Conservation (phyloP, 2,329 filamentous ascomycete species). For the Fusarium proliferatum region DNA sequence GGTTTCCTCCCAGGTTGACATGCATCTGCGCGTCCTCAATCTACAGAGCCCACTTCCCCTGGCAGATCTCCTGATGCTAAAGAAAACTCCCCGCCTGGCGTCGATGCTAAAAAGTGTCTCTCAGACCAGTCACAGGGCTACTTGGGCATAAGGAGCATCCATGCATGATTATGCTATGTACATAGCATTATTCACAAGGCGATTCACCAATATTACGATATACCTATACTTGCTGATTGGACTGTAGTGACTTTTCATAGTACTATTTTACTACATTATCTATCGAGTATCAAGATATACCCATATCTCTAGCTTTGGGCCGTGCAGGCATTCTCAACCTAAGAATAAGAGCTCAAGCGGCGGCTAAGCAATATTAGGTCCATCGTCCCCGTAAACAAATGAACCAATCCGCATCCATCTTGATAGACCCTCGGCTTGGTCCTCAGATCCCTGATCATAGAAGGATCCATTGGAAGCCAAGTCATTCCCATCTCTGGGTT, state of each 20-base stretch:
- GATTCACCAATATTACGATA: background rate
- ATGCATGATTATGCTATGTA: background rate
- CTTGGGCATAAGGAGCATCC: background rate
- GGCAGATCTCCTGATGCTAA: slow-evolving; percentile 24
- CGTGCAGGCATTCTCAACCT: background rate
- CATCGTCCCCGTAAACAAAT: slow-evolving; percentile 30
- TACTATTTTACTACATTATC: background rate
- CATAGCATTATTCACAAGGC: background rate
- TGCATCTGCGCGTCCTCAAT: slow-evolving; percentile 31
- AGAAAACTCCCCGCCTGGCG: slow-evolving; percentile 11
- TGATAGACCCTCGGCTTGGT: slow-evolving; percentile 26
- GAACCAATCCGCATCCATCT: slow-evolving; percentile 36
- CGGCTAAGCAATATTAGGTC: slow-evolving; percentile 38
- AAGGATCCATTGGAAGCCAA: slow-evolving; percentile 23
- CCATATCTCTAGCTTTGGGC: background rate
- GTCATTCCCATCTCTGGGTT: slow-evolving; percentile 23
- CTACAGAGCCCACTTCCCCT: slow-evolving; percentile 35
- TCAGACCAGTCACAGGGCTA: slow-evolving; percentile 14
- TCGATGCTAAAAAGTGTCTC: slow-evolving; percentile 1
- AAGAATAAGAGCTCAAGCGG: slow-evolving; percentile 11
- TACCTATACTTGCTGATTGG: background rate
- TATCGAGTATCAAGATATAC: background rate
- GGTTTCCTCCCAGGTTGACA: slow-evolving; percentile 16
- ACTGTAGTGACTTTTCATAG: background rate
- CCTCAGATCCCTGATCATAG: slow-evolving; percentile 28